A percentile compares a stretch with the other conserved stretches of the same genome.
Evolutionary conservation across 2,329 filamentous ascomycete species (phyloP).

Genomic region (Lecanicillium sp.): DNA sequence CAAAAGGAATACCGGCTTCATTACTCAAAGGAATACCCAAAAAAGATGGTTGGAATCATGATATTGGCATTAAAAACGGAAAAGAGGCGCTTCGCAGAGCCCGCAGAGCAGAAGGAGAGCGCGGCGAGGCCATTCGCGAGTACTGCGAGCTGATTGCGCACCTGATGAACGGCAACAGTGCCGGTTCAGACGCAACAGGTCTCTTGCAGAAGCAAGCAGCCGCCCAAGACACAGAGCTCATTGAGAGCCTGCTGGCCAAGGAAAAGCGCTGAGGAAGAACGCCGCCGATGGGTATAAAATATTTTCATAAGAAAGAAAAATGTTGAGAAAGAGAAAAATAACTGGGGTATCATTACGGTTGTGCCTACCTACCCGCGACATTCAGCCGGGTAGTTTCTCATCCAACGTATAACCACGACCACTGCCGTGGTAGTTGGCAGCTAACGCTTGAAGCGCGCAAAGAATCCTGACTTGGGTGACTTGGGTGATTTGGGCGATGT

Average conservation of each 20-base stretch:
- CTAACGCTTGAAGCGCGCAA: slow-evolving; percentile 37
- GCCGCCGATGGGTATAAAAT: not conserved
- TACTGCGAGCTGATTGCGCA: slow-evolving; percentile 50
- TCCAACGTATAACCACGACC: not conserved
- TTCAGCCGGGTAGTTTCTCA: not conserved
- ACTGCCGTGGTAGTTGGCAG: no score
- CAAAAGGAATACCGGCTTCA: slow-evolving; percentile 19
- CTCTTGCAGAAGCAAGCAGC: slow-evolving; percentile 36
- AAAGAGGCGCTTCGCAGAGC: slow-evolving; percentile 45
- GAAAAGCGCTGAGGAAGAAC: slow-evolving; percentile 25
- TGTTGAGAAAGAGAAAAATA: not conserved
- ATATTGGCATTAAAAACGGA: slow-evolving; percentile 49
- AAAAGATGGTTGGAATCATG: slow-evolving; percentile 46
- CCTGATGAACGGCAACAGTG: slow-evolving; percentile 31
- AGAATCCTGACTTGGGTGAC: slow-evolving; percentile 29
- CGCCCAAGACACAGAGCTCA: slow-evolving; percentile 39
- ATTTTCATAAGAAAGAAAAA: not conserved
- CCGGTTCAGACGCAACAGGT: slow-evolving; percentile 23
- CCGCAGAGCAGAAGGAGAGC: slow-evolving; percentile 40
- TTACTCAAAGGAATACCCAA: slow-evolving; percentile 16
- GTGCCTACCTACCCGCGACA: no score
- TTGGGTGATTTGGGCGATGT: slow-evolving; percentile 10
- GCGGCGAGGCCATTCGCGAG: slow-evolving; percentile 52
- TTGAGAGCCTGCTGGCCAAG: slow-evolving; percentile 40
- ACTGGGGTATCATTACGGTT: not conserved